phyloP scores from a whole-genome alignment of 306 rosid species.

The Argentina anserina region DNA sequence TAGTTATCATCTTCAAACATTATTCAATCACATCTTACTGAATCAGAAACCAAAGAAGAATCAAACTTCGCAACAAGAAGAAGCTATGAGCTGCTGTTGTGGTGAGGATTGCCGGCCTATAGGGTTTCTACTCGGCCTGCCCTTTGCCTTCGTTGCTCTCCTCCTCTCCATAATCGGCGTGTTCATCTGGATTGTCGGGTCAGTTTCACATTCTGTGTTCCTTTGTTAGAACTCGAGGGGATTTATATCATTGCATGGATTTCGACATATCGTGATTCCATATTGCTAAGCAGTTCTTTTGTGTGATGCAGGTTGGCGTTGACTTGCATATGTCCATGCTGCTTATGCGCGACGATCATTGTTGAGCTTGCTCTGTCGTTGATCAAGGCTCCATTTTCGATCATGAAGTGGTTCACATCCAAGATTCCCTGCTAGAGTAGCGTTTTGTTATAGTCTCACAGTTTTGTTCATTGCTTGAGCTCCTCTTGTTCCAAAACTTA shows the following conservation, averaged over 20 bases:
- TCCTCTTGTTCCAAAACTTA: background rate
- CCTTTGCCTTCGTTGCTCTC: slow-evolving; percentile 68
- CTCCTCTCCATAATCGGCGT: slow-evolving; percentile 59
- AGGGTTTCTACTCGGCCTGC: slow-evolving; percentile 65
- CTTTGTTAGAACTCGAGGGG: background rate
- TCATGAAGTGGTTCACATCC: slow-evolving; percentile 85
- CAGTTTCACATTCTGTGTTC: background rate
- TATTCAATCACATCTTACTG: background rate
- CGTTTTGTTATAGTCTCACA: background rate
- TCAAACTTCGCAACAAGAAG: background rate
- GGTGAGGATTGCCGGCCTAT: slow-evolving; percentile 73
- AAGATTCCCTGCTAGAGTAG: slow-evolving; percentile 70
- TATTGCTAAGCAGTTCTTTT: background rate
- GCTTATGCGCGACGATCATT: slow-evolving; percentile 70
- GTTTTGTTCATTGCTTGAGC: background rate
- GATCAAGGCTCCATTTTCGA: slow-evolving; percentile 63
- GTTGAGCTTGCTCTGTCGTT: slow-evolving; percentile 69
- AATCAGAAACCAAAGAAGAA: background rate
- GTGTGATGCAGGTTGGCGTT: slow-evolving; percentile 45
- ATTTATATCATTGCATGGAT: background rate
- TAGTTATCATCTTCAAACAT: background rate
- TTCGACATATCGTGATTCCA: background rate
- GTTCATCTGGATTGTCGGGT: slow-evolving; percentile 73
- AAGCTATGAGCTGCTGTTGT: slow-evolving; percentile 54
- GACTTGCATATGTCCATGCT: slow-evolving; percentile 83